phyloP scores from a whole-genome alignment of 2,329 filamentous ascomycete species.

The Fusarium acutatum region DNA sequence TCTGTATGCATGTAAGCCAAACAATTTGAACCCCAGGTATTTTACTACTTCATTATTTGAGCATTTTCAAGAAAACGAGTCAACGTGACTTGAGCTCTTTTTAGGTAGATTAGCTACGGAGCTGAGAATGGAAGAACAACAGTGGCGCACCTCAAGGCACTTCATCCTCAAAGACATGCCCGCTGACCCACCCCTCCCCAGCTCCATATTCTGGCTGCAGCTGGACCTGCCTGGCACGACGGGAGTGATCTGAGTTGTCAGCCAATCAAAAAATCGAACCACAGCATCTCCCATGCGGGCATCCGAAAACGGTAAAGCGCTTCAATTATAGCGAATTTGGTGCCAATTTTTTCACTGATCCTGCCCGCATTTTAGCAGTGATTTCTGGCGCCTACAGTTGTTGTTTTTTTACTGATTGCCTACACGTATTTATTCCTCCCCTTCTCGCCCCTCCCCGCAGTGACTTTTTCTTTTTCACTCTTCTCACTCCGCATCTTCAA shows the following conservation, averaged over 20 bases:
- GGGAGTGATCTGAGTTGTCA: slow-evolving; percentile 23
- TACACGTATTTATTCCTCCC: slow-evolving; percentile 49
- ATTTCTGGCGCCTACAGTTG: slow-evolving; percentile 23
- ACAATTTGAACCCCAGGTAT: background rate
- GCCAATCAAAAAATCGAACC: slow-evolving; percentile 37
- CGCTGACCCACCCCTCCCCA: slow-evolving; percentile 2
- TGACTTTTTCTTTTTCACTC: slow-evolving; percentile 30
- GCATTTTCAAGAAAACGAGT: background rate
- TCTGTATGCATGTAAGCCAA: background rate
- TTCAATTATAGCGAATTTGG: background rate
- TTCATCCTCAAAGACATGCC: background rate
- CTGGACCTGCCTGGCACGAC: background rate
- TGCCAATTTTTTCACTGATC: slow-evolving; percentile 41
- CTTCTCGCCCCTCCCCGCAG: slow-evolving; percentile 42
- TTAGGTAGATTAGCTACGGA: background rate
- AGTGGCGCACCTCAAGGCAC: background rate
- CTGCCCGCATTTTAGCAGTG: slow-evolving; percentile 27
- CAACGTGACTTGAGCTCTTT: background rate
- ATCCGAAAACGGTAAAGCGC: slow-evolving; percentile 28
- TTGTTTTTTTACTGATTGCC: slow-evolving; percentile 47
- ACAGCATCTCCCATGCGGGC: slow-evolving; percentile 1
- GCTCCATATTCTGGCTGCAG: slow-evolving; percentile 2
- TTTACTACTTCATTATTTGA: background rate
- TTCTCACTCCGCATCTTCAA: slow-evolving; percentile 33
- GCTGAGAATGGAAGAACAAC: background rate